These are phyloP conservation scores for Eustoma russellianum DNA, from an alignment of 257 asterid species.

Conservation along the genomic window DNA sequence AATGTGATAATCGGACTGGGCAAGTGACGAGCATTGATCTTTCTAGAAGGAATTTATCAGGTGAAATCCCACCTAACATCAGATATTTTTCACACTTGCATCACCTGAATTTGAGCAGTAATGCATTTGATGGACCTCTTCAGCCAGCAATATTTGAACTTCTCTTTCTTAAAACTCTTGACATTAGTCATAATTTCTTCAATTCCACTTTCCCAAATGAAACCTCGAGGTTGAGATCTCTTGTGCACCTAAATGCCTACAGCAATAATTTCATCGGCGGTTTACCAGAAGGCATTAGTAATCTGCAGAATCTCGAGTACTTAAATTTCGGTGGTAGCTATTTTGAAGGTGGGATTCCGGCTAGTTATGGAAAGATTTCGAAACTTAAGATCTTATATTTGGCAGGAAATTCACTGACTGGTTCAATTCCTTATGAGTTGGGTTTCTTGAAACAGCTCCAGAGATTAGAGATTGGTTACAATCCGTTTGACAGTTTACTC, in stretches of 20 bases:
- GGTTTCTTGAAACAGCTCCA: conserved; percentile 39
- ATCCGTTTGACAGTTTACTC: conserved; percentile 35
- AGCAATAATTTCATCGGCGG: conserved; percentile 70
- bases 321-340: conserved; percentile 88
- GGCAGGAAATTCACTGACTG: conserved; percentile 62
- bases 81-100: conserved; percentile 39
- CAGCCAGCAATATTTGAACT: conserved; percentile 47
- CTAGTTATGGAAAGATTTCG: conserved; percentile 37
- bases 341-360: conserved; percentile 61
- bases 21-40: conserved; percentile 51
- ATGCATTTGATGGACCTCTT: conserved; percentile 53
- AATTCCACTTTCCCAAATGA: conserved; percentile 60
- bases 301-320: conserved; percentile 51
- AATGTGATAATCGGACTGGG: conserved; percentile 38
- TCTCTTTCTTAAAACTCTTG: conserved; percentile 44
- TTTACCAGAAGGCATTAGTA: conserved; percentile 46
- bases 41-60: conserved; percentile 68
- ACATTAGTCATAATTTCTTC: conserved; percentile 58
- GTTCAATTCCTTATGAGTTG: conserved; percentile 49
- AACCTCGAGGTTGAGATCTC: conserved; percentile 45
- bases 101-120: conserved; percentile 58
- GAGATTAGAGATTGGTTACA: conserved; percentile 68
- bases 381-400: conserved; percentile 40
- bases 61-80: conserved; percentile 40
- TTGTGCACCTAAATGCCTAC: conserved; percentile 44